Percentiles rank a stretch among this genome's conserved stretches.
These are phyloP conservation scores for Raphanus raphanistrum DNA, from an alignment of 345 rosid genomes.

Conservation along the genomic window DNA sequence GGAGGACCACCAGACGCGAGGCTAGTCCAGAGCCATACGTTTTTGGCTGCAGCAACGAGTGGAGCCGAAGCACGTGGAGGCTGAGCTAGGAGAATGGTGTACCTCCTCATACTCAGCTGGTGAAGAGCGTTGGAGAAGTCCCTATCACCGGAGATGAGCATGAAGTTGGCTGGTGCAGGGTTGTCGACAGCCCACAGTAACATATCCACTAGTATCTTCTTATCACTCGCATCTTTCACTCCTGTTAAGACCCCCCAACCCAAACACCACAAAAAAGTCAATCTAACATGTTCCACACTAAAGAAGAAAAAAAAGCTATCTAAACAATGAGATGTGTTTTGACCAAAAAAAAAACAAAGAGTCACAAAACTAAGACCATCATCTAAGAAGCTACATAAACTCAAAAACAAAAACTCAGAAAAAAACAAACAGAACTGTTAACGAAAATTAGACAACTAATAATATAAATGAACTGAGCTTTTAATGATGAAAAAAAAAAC, in stretches of 20 bases:
- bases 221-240: not conserved
- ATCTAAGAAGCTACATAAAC: too few relatives aligned
- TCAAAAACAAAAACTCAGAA: too few relatives aligned
- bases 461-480: too few relatives aligned
- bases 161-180: not conserved
- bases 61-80: slow-evolving; percentile 75
- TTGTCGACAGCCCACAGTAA: not conserved
- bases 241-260: not conserved
- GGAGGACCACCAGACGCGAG: slow-evolving; percentile 71
- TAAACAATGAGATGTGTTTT: not conserved
- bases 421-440: too few relatives aligned
- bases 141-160: not conserved
- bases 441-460: too few relatives aligned
- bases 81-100: slow-evolving; percentile 88
- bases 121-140: too few relatives aligned
- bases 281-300: not conserved
- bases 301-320: too few relatives aligned
- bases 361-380: too few relatives aligned
- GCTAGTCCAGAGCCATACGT: slow-evolving; percentile 87
- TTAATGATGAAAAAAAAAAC: too few relatives aligned
- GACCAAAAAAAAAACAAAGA: not conserved
- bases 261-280: not conserved
- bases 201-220: not conserved
- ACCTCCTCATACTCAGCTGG: slow-evolving; percentile 18
- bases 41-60: slow-evolving; percentile 75